Evolutionary conservation across 495 filamentous ascomycete genomes (phyloP).

Genomic region (Hypoxylon intermedium): DNA sequence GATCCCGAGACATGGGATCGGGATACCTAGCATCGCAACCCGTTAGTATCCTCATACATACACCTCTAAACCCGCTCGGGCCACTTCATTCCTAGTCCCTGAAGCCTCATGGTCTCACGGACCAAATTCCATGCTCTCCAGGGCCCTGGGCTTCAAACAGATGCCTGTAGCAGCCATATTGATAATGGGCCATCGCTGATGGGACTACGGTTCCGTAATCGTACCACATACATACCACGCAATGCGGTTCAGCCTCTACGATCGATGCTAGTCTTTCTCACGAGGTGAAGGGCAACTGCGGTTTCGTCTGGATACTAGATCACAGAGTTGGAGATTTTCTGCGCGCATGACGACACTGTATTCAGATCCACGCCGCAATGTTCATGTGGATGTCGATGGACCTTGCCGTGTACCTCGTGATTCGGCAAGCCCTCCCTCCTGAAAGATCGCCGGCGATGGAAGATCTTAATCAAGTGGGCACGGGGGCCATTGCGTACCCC

Average conservation of each 20-base stretch:
- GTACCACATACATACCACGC: constrained; percentile 2
- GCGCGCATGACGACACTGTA: constrained; percentile 33
- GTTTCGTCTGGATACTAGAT: constrained; percentile 21
- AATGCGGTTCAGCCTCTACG: neutral
- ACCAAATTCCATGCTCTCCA: constrained; percentile 16
- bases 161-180: constrained; percentile 25
- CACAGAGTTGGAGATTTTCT: constrained; percentile 20
- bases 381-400: constrained; percentile 1
- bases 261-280: constrained; percentile 1
- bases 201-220: neutral
- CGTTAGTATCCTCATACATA: constrained; percentile 4
- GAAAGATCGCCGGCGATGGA: constrained; percentile 36
- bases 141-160: constrained; percentile 36
- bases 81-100: constrained; percentile 28
- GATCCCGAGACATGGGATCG: constrained; percentile 39
- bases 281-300: constrained; percentile 12
- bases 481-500: too few relatives aligned
- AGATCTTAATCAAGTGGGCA: constrained; percentile 41
- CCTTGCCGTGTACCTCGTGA: constrained; percentile 29
- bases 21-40: constrained; percentile 25
- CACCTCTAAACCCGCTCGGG: constrained; percentile 23
- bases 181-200: constrained; percentile 7
- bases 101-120: constrained; percentile 15
- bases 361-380: constrained; percentile 18
- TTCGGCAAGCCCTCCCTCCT: constrained; percentile 28